Conservation (phyloP, 352 stramenopile species). For the Phytophthora ohioensis region DNA sequence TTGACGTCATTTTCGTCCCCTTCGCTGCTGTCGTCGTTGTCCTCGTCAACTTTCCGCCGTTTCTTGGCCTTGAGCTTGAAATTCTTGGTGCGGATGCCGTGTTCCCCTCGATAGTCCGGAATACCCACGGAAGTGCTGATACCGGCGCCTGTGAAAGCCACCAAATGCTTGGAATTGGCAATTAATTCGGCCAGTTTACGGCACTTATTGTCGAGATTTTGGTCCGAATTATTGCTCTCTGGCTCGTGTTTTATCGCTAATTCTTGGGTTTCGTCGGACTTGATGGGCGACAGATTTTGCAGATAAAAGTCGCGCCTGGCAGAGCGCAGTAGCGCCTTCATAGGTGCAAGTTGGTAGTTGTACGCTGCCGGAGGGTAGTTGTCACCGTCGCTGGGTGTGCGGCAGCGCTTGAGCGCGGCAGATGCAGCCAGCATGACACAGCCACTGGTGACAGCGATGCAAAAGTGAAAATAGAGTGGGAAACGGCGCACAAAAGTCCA, state of each 20-base stretch:
- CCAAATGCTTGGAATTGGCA: slow-evolving; percentile 64
- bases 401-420: slow-evolving; percentile 51
- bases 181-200: slow-evolving; percentile 70
- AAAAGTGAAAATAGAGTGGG: slow-evolving; percentile 7
- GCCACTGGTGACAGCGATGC: not conserved
- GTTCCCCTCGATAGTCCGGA: slow-evolving; percentile 84
- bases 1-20: slow-evolving; percentile 9
- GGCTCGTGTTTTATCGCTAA: slow-evolving; percentile 5
- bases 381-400: slow-evolving; percentile 33
- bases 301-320: slow-evolving; percentile 40
- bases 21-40: slow-evolving; percentile 29
- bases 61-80: slow-evolving; percentile 44
- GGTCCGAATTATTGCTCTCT: slow-evolving; percentile 13
- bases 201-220: slow-evolving; percentile 64
- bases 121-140: slow-evolving; percentile 84
- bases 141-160: slow-evolving; percentile 84
- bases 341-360: slow-evolving; percentile 38
- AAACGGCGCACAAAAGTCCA: slow-evolving; percentile 18
- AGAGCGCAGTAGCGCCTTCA: slow-evolving; percentile 39
- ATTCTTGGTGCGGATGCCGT: slow-evolving; percentile 78
- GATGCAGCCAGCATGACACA: slow-evolving; percentile 34
- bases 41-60: slow-evolving; percentile 30
- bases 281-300: slow-evolving; percentile 19
- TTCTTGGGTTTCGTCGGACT: slow-evolving; percentile 17
- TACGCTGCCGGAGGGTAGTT: slow-evolving; percentile 33